Evolutionary conservation across 1,284 basidiomycete species (phyloP).

Genomic region (Cerrena zonata): DNA sequence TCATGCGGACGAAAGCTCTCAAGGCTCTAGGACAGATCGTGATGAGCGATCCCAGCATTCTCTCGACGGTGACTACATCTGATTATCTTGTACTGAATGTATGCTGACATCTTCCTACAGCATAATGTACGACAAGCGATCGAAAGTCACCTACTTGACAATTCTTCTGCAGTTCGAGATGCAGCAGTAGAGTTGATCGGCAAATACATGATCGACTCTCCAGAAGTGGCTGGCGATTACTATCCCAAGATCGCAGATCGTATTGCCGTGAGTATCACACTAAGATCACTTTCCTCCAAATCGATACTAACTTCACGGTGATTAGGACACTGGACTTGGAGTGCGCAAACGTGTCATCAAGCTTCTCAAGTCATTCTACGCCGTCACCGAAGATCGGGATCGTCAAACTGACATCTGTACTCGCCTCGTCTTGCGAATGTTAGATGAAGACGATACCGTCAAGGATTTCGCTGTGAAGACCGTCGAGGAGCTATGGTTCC

Average conservation of each 20-base stretch:
- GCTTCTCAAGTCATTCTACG: conserved; percentile 79
- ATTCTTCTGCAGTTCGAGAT: conserved; percentile 89
- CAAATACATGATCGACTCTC: conserved; percentile 86
- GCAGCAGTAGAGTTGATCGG: conserved; percentile 93
- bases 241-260: conserved; percentile 82
- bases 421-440: conserved; percentile 76
- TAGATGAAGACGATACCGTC: conserved; percentile 90
- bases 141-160: conserved; percentile 83
- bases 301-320: conserved; percentile 5
- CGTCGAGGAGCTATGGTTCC: conserved; percentile 87
- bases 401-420: conserved; percentile 78
- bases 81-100: neutral
- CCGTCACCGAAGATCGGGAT: conserved; percentile 49
- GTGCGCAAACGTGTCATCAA: conserved; percentile 95
- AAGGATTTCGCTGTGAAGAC: conserved; percentile 87
- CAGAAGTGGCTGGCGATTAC: conserved; percentile 79
- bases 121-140: conserved; percentile 75
- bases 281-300: neutral
- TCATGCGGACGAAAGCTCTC: conserved; percentile 86
- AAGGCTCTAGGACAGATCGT: conserved; percentile 81
- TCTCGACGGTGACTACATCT: conserved; percentile 54
- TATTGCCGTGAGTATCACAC: conserved; percentile 75
- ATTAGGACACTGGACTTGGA: conserved; percentile 82
- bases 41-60: conserved; percentile 78
- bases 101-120: conserved; percentile 32